phyloP scores from a whole-genome alignment of 306 rosid genomes.

The Citrullus colocynthis region DNA sequence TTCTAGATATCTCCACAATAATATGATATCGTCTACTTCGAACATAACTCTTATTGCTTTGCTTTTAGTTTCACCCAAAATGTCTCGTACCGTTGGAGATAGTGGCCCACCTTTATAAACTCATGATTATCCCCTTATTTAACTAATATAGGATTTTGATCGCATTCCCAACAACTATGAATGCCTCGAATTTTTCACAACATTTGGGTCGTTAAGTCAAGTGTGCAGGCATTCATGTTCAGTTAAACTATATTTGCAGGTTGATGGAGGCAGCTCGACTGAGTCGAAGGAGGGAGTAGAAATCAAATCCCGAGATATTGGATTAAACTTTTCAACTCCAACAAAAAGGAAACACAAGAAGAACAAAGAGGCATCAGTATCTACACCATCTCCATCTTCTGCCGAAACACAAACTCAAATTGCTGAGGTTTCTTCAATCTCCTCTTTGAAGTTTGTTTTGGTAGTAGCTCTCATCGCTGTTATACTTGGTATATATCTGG shows the following conservation, averaged over 20 bases:
- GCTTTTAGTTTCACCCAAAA: too few relatives aligned
- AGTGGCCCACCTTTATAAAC: too few relatives aligned
- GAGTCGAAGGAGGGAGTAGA: slow-evolving; percentile 40
- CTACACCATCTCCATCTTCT: slow-evolving; percentile 36
- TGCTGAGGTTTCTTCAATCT: slow-evolving; percentile 34
- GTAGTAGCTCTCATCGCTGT: slow-evolving; percentile 68
- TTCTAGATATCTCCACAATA: too few relatives aligned
- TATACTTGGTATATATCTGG: slow-evolving; percentile 69
- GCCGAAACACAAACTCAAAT: slow-evolving; percentile 26
- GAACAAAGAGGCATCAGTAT: slow-evolving; percentile 44
- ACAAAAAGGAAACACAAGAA: slow-evolving; percentile 74
- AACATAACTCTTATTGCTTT: too few relatives aligned
- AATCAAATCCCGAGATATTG: slow-evolving; percentile 74
- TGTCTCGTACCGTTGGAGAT: too few relatives aligned
- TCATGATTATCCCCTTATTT: too few relatives aligned
- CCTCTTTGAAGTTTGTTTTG: slow-evolving; percentile 40
- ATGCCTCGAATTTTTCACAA: too few relatives aligned
- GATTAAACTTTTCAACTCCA: slow-evolving; percentile 48
- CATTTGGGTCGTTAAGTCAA: not conserved
- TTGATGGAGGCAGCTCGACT: slow-evolving; percentile 22
- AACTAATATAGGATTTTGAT: too few relatives aligned
- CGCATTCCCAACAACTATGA: too few relatives aligned
- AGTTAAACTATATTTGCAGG: slow-evolving; percentile 30
- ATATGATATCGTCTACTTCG: too few relatives aligned
- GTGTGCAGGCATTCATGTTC: not conserved